Conservation (phyloP, 192 early-diverging fungal species). For the Coemansia sp. region DNA sequence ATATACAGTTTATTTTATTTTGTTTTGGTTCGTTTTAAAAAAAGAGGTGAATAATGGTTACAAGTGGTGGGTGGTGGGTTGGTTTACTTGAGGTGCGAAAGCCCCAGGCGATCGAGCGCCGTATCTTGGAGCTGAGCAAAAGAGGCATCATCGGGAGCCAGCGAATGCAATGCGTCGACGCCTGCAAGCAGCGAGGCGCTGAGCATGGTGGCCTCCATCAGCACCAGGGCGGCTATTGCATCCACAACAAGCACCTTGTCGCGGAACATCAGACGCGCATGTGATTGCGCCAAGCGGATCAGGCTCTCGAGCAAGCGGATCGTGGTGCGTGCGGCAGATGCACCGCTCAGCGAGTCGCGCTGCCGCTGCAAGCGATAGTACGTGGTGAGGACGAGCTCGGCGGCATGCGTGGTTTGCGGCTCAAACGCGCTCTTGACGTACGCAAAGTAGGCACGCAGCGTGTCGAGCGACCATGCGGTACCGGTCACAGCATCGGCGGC, state of each 20-base stretch:
- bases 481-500: slow-evolving; percentile 21
- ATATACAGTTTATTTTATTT: too few relatives aligned
- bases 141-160: slow-evolving; percentile 59
- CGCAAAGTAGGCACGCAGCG: slow-evolving; percentile 84
- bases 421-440: slow-evolving; percentile 71
- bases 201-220: slow-evolving; percentile 63
- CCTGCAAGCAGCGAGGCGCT: slow-evolving; percentile 56
- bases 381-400: slow-evolving; percentile 85
- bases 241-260: slow-evolving; percentile 88
- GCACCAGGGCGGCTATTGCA: slow-evolving; percentile 82
- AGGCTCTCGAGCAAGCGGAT: slow-evolving; percentile 85
- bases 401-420: slow-evolving; percentile 72
- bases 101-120: slow-evolving; percentile 52
- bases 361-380: slow-evolving; percentile 87
- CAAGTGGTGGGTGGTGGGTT: not conserved
- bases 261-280: slow-evolving; percentile 96
- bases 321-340: slow-evolving; percentile 79
- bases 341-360: slow-evolving; percentile 78
- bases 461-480: slow-evolving; percentile 64
- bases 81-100: slow-evolving; percentile 35
- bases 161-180: slow-evolving; percentile 58
- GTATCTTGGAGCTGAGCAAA: slow-evolving; percentile 41
- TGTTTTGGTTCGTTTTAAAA: not conserved
- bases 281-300: slow-evolving; percentile 80
- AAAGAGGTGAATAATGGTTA: not conserved